Percentiles rank a stretch among this genome's conserved stretches.
Evolutionary conservation across 345 rosid species (phyloP).

Genomic region (Lenwebbia sp.): DNA sequence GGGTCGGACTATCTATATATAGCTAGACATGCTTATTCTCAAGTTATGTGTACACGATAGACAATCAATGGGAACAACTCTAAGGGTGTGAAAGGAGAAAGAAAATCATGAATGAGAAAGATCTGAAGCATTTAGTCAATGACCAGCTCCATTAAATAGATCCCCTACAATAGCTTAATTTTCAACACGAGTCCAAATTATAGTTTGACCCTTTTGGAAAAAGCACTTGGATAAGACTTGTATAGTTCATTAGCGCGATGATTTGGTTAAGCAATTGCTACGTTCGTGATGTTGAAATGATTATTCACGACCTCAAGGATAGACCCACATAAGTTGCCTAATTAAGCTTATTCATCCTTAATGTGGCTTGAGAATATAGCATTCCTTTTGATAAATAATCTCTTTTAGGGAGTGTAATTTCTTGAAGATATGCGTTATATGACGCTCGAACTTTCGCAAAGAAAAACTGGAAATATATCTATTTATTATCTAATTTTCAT

Average conservation of each 20-base stretch:
- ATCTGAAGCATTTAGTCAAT: background rate
- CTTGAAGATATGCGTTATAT: background rate
- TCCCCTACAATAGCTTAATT: background rate
- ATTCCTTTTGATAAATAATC: background rate
- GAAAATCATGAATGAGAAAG: background rate
- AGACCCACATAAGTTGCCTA: background rate
- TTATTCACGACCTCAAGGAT: background rate
- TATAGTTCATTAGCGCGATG: background rate
- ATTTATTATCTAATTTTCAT: background rate
- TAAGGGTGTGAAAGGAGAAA: background rate
- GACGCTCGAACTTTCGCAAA: background rate
- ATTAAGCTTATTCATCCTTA: background rate
- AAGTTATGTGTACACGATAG: background rate
- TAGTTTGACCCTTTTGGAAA: background rate
- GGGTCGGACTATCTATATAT: background rate
- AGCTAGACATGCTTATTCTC: background rate
- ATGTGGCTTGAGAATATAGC: background rate
- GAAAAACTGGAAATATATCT: background rate
- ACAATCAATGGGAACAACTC: rapidly evolving
- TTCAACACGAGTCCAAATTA: background rate
- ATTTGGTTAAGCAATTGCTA: background rate
- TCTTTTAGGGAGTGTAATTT: background rate
- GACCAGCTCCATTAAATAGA: background rate
- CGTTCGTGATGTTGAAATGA: background rate
- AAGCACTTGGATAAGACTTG: background rate